These are phyloP conservation scores for Oropetium thomaeum DNA, from an alignment of 176 grass and related monocot genomes.

Conservation along the genomic window DNA sequence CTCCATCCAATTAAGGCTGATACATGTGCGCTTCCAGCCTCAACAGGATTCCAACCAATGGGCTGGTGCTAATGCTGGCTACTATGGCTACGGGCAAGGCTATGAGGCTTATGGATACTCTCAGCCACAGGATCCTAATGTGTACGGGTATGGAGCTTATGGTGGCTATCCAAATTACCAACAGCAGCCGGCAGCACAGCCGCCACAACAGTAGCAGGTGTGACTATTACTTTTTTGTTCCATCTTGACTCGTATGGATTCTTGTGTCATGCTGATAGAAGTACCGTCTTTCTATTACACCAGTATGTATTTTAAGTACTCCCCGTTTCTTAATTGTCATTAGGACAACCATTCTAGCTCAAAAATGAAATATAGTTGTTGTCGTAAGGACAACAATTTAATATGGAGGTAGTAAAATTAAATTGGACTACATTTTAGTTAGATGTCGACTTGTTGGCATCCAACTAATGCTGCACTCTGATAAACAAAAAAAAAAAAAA, in stretches of 20 bases:
- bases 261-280: neutral
- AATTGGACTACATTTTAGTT: neutral
- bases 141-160: conserved; percentile 72
- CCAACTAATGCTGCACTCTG: neutral
- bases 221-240: neutral
- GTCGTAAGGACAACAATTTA: too few species aligned
- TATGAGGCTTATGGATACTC: conserved; percentile 83
- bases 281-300: neutral
- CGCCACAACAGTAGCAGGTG: conserved; percentile 65
- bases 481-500: too few species aligned
- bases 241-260: neutral
- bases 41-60: conserved; percentile 84
- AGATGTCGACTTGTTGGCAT: neutral
- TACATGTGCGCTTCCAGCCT: conserved; percentile 41
- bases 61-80: conserved; percentile 51
- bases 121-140: conserved; percentile 64
- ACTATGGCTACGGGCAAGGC: conserved; percentile 72
- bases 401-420: too few species aligned
- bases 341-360: too few species aligned
- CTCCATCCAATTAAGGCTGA: neutral
- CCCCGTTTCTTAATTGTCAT: neutral
- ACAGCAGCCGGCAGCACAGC: conserved; percentile 48
- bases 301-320: neutral
- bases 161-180: conserved; percentile 77
- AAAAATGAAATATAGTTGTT: too few species aligned